These are phyloP conservation scores for Colletotrichum spinosum DNA, from an alignment of 2,329 filamentous ascomycete genomes.

Conservation along the genomic window DNA sequence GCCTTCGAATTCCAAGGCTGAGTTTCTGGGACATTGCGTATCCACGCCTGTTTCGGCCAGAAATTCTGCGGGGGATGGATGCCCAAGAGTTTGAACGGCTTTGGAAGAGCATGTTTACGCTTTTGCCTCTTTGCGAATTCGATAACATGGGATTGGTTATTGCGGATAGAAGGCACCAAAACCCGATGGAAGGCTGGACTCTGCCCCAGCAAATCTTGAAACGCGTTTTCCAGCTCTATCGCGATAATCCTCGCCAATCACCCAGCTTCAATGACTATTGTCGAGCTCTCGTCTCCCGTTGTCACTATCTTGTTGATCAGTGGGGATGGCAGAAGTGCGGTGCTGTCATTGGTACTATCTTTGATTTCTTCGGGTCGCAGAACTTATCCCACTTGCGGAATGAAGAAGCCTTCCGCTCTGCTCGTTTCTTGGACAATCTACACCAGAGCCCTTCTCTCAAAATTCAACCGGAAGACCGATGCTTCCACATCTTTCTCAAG, in stretches of 20 bases:
- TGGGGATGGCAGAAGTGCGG: constrained; percentile 75
- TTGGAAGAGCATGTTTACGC: constrained; percentile 70
- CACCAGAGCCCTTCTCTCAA: constrained; percentile 57
- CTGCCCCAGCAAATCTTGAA: constrained; percentile 68
- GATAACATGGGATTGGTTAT: constrained; percentile 64
- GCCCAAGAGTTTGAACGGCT: constrained; percentile 63
- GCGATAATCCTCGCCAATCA: constrained; percentile 64
- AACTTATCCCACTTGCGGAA: constrained; percentile 72
- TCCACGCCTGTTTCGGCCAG: constrained; percentile 52
- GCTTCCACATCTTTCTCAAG: constrained; percentile 77
- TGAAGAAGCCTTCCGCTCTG: constrained; percentile 71
- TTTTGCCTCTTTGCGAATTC: constrained; percentile 72
- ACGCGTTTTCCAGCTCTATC: constrained; percentile 69
- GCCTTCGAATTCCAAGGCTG: constrained; percentile 60
- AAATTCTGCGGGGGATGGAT: constrained; percentile 52
- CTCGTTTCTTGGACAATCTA: constrained; percentile 70
- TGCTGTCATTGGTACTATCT: constrained; percentile 69
- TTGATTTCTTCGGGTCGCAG: constrained; percentile 75
- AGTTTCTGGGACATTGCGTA: constrained; percentile 73
- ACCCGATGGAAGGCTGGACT: constrained; percentile 68
- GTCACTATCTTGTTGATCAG: constrained; percentile 71
- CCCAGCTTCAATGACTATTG: constrained; percentile 76
- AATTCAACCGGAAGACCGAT: constrained; percentile 67
- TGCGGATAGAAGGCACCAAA: constrained; percentile 49
- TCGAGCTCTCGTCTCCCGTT: constrained; percentile 68